Base-by-base conservation (phyloP, 2,329 filamentous ascomycete genomes). In the Aspergillus sp. region DNA sequence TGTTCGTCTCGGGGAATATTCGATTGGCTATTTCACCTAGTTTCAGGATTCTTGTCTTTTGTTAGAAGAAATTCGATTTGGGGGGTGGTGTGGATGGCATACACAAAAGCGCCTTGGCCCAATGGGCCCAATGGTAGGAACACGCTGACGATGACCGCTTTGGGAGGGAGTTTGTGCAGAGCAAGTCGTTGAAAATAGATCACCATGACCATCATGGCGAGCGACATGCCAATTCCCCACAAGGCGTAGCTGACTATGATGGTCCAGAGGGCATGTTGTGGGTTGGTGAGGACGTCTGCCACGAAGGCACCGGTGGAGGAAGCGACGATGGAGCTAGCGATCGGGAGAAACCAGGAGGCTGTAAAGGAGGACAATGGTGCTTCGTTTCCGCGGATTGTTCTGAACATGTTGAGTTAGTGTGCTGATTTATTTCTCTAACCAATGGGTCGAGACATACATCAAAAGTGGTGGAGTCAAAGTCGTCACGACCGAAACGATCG, bases 171-270 rank as follows among this genome's bases (percentile, higher is more conserved):
- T 31, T 80, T 79, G 64, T 86, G 77, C 4, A 86, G 59, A 6
- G 77, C 79, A 11, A 88, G 70, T 7, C 83, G 78, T 45, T 83
- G 77, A 52, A 85, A 84, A 66, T 86, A 87, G 38, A 86, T 75
- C 5, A 77, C 78, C n/a, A 86, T 69, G 11, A 85, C 74, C 40
- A 76, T 75, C 61, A 82, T 73, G 1, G 82, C 77, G 38, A 86
- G 63, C 1, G 76, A 74, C 1, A 74, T 68, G 6, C 81, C 78
- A 39, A 82, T 77, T 0, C 83, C 83, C 81, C 81, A 86, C 49
- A 87, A 74, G n/a, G 85, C 68, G 58, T 86, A 88, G 11, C 75
- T 81, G 8, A 70, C 70, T 11, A 86, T 65, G 27, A 86, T 58
- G 0, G 83, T 87, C 32, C 73, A 75, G 12, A 84, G 65, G 5